Evolutionary conservation across 257 asterid species (phyloP), one percentile per base, ranked within the genome.

Genomic region (Jasminum sambac): DNA sequence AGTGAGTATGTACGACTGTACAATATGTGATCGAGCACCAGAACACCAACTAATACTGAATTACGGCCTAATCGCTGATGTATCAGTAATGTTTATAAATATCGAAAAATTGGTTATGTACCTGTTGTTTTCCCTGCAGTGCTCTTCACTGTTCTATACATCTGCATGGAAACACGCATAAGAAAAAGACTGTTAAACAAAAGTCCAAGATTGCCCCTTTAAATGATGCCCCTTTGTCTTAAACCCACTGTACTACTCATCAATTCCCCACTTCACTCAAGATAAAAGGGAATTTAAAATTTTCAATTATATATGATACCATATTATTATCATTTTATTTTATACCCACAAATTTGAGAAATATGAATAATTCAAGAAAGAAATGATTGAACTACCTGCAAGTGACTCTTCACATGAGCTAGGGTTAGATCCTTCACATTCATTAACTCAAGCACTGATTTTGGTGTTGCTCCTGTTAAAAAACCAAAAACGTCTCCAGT

Each of bases 101-200:
- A 41, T 4, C 44, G 21, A 58, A 68, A 46, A 19, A 79, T 80
- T 75, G 83, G 78, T 38, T 11, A 60, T 11, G 50, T 85, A 90
- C 96, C 96, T 83, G 87, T 69, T 68, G 84, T 77, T 79, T 83
- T 91, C 84, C 85, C 93, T 77, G 91, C n/a, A n/a, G n/a, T 89
- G 91, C 91, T 84, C 93, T 89, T 91, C 87, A 89, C 96, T 83
- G 97, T 89, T 91, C 97, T 91, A 75, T 87, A 91, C 97, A 91
- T 91, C 96, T 91, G 95, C 91, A 83, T 77, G 86, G 78, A 80
- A 23, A 16, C 25, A 68, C 46, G 79, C 80, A 79, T 71, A 83
- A 24, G 70, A 62, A 68, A 70, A 24, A n/a, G 68, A 69, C 39
- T 63, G 43, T 61, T 24, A 39, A 13, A 26, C 57, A 66, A 60